A percentile compares a stretch with the other conserved stretches of the same genome.
These are phyloP conservation scores for Elsinoe batatas DNA, from an alignment of 2,329 filamentous ascomycete species.

Conservation along the genomic window DNA sequence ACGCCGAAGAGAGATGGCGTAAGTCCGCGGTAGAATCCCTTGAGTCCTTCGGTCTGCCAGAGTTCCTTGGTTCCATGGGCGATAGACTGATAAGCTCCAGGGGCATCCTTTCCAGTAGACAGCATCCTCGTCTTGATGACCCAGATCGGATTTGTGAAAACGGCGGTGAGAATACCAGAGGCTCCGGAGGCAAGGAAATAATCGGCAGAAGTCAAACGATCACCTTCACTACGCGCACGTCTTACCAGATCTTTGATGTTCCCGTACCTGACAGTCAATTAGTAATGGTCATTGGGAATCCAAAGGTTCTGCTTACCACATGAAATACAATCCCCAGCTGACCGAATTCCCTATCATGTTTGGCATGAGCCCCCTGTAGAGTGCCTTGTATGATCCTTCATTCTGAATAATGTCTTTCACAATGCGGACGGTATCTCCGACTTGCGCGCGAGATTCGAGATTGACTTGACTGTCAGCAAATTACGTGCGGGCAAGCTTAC, in stretches of 20 bases:
- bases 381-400: constrained; percentile 52
- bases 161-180: constrained; percentile 63
- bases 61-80: constrained; percentile 59
- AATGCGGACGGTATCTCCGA: constrained; percentile 46
- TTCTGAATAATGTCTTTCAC: constrained; percentile 42
- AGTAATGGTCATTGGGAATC: not conserved
- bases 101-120: constrained; percentile 62
- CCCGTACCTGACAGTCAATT: constrained; percentile 36
- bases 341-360: constrained; percentile 86
- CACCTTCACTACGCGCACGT: constrained; percentile 27
- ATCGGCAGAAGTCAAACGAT: constrained; percentile 51
- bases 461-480: constrained; percentile 32
- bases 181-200: constrained; percentile 69
- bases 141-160: constrained; percentile 92
- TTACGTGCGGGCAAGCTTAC: not conserved
- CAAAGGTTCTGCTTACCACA: constrained; percentile 37
- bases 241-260: constrained; percentile 49
- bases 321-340: constrained; percentile 89
- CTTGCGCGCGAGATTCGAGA: constrained; percentile 38
- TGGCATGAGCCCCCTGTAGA: constrained; percentile 83
- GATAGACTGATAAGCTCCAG: constrained; percentile 75
- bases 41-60: constrained; percentile 58
- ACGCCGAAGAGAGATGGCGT: constrained; percentile 77
- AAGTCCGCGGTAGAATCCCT: constrained; percentile 81
- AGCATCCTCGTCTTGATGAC: constrained; percentile 97